A percentile compares a stretch with the other conserved stretches of the same genome.
These are phyloP conservation scores for Aphanomyces cochlioides DNA, from an alignment of 352 stramenopile genomes.

Conservation along the genomic window DNA sequence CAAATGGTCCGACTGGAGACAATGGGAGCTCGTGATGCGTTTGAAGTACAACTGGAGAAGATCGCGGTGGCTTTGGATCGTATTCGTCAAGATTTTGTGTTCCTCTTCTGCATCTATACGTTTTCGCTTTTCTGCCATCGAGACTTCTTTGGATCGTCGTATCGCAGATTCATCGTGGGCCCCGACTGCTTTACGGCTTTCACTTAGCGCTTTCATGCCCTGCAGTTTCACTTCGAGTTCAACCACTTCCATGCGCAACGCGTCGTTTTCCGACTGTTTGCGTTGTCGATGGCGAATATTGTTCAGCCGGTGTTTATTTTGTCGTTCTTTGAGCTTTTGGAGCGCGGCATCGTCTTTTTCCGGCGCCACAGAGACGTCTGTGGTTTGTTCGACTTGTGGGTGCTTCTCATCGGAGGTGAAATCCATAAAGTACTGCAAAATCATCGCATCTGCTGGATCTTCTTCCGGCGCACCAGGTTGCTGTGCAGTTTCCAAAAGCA, in stretches of 20 bases:
- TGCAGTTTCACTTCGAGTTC: slow-evolving; percentile 15
- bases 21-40: slow-evolving; percentile 10
- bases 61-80: slow-evolving; percentile 9
- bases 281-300: slow-evolving; percentile 30
- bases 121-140: slow-evolving; percentile 29
- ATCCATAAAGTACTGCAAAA: slow-evolving; percentile 24
- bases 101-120: slow-evolving; percentile 27
- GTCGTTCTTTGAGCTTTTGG: slow-evolving; percentile 3
- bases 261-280: slow-evolving; percentile 25
- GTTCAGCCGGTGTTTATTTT: slow-evolving; percentile 24
- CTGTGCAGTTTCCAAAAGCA: too few relatives aligned
- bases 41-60: slow-evolving; percentile 30
- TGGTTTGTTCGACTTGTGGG: background rate
- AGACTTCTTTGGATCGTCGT: slow-evolving; percentile 5
- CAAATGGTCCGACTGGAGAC: slow-evolving; percentile 13
- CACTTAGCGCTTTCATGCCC: background rate
- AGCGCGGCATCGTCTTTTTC: background rate
- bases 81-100: slow-evolving; percentile 1
- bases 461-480: background rate
- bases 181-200: background rate
- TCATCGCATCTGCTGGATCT: slow-evolving; percentile 16
- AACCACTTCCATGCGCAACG: slow-evolving; percentile 13
- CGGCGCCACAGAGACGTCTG: background rate
- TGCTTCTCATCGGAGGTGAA: slow-evolving; percentile 10
- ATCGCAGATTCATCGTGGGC: slow-evolving; percentile 11